Percentiles rank a stretch among this genome's conserved stretches.
Evolutionary conservation across 2,329 filamentous ascomycete species (phyloP).

Genomic region (Diaporthe caulivora): DNA sequence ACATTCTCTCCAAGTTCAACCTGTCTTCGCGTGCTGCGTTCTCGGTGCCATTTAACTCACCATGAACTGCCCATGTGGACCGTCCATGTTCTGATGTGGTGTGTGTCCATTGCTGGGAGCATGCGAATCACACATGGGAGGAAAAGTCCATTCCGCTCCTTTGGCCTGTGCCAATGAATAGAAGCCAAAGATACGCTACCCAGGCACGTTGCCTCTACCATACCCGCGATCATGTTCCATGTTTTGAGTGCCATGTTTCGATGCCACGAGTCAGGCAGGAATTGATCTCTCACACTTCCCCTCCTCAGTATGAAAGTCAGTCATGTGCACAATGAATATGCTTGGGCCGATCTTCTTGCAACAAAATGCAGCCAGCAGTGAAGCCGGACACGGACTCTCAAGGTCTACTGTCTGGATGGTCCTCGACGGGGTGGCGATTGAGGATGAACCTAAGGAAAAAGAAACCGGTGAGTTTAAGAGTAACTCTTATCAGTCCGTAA

Average conservation of each 20-base stretch:
- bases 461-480: background rate
- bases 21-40: background rate
- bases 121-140: background rate
- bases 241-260: constrained; percentile 1
- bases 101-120: background rate
- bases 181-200: background rate
- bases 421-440: no score
- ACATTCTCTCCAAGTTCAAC: constrained; percentile 27
- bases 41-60: background rate
- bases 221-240: background rate
- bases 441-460: background rate
- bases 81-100: background rate
- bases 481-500: no score
- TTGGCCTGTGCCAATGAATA: background rate
- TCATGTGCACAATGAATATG: constrained; percentile 1
- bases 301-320: background rate
- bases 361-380: background rate
- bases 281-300: background rate
- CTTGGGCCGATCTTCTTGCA: background rate
- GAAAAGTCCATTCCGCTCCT: no score
- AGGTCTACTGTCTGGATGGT: background rate
- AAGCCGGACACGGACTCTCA: background rate
- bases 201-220: background rate
- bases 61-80: constrained; percentile 26
- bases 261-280: constrained; percentile 7